phyloP scores from a whole-genome alignment of 208 protist genomes.

The Naegleria fowleri region DNA sequence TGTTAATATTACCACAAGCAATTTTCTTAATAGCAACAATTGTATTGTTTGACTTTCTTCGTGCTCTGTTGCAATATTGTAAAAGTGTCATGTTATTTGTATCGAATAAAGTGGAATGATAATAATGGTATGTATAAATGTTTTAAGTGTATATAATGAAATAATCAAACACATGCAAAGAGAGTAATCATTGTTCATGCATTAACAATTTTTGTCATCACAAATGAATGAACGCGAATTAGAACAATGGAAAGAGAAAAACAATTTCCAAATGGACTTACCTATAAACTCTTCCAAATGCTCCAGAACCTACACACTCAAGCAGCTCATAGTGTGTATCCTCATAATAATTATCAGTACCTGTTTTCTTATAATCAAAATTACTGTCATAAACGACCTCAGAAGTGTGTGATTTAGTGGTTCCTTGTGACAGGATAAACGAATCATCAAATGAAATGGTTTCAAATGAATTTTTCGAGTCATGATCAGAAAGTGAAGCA shows the following conservation, averaged over 20 bases:
- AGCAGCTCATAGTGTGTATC: not conserved
- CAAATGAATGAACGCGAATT: no score
- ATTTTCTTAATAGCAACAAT: not conserved
- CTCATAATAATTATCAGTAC: not conserved
- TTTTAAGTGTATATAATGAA: no score
- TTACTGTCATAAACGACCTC: not conserved
- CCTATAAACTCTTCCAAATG: not conserved
- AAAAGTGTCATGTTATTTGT: no score
- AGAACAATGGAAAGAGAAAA: no score
- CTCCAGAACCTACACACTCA: not conserved
- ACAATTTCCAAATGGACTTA: no score
- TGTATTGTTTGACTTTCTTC: not conserved
- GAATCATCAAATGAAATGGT: not conserved
- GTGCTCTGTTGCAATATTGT: no score
- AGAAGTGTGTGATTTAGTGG: not conserved
- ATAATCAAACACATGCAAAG: no score
- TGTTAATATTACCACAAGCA: not conserved
- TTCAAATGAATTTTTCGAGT: not conserved
- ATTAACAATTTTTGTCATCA: no score
- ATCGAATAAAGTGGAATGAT: no score
- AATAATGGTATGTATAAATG: no score
- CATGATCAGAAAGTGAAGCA: not conserved
- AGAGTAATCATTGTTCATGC: no score
- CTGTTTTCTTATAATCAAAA: not conserved
- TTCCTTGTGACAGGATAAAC: not conserved